phyloP scores from a whole-genome alignment of 2,329 filamentous ascomycete genomes.

The Cytospora mali region DNA sequence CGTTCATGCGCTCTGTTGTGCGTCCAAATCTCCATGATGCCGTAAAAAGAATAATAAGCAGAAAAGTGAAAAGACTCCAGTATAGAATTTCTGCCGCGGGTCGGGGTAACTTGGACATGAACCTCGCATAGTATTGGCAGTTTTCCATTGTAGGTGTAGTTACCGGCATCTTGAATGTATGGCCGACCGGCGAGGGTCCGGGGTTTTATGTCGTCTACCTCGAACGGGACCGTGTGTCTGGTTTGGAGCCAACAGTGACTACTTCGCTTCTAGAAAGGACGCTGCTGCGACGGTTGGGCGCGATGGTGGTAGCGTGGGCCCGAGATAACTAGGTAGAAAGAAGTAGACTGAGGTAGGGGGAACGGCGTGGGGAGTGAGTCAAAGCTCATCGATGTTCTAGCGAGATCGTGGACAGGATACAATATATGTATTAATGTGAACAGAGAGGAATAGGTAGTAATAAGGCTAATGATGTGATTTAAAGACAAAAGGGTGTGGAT shows the following conservation, averaged over 20 bases:
- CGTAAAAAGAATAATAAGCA: constrained; percentile 21
- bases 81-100: constrained; percentile 20
- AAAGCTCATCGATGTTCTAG: not conserved
- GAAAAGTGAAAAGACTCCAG: constrained; percentile 23
- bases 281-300: constrained; percentile 27
- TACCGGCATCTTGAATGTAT: constrained; percentile 3
- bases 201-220: constrained; percentile 19
- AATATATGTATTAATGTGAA: constrained; percentile 8
- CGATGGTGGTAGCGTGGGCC: not conserved
- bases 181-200: constrained; percentile 16
- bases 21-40: constrained; percentile 26
- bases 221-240: not conserved
- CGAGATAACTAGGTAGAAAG: not conserved
- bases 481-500: constrained; percentile 10
- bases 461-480: not conserved
- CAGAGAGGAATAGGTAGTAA: not conserved
- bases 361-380: not conserved
- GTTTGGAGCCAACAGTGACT: constrained; percentile 5
- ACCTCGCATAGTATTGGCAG: constrained; percentile 27
- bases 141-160: constrained; percentile 13
- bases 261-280: constrained; percentile 1
- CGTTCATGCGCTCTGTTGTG: constrained; percentile 21
- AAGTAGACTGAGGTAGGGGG: not conserved
- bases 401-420: not conserved
- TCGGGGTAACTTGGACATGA: constrained; percentile 17